Conservation (phyloP, 495 filamentous ascomycete genomes). For the Margaritispora aquatica region DNA sequence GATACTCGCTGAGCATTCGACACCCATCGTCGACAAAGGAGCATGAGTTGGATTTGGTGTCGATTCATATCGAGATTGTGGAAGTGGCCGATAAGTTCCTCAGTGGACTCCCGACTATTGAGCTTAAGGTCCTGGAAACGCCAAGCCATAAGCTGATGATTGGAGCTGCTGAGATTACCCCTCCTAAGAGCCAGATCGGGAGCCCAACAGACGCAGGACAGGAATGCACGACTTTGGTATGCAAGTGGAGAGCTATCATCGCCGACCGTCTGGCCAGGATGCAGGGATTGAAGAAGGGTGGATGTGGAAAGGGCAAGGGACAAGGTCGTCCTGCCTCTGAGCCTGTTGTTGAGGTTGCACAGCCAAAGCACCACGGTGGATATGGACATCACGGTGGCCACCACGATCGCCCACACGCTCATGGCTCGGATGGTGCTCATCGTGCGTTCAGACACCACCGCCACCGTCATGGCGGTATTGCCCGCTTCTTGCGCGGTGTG, state of each 20-base stretch:
- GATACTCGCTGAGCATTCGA: slow-evolving; percentile 15
- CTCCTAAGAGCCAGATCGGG: slow-evolving; percentile 10
- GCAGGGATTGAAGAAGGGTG: not conserved
- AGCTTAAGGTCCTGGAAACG: slow-evolving; percentile 39
- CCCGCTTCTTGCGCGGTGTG: slow-evolving; percentile 37
- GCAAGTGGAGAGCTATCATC: slow-evolving; percentile 38
- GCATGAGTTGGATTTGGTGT: slow-evolving; percentile 32
- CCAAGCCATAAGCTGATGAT: slow-evolving; percentile 37
- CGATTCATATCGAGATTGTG: slow-evolving; percentile 41
- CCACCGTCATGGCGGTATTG: slow-evolving; percentile 30
- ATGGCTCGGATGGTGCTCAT: slow-evolving; percentile 5
- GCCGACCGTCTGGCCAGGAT: slow-evolving; percentile 31
- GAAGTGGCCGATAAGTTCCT: slow-evolving; percentile 40
- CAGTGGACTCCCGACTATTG: slow-evolving; percentile 38
- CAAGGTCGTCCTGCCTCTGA: slow-evolving; percentile 19
- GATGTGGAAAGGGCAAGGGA: slow-evolving; percentile 10
- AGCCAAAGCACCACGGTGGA: slow-evolving; percentile 6
- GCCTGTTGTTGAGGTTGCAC: slow-evolving; percentile 1
- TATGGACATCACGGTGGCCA: slow-evolving; percentile 2
- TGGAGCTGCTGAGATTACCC: slow-evolving; percentile 25
- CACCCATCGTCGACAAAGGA: slow-evolving; percentile 17
- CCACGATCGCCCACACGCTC: slow-evolving; percentile 1
- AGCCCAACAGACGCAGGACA: slow-evolving; percentile 14
- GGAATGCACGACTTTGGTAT: slow-evolving; percentile 39
- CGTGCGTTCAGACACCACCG: slow-evolving; percentile 20